Evolutionary conservation across 2,329 filamentous ascomycete genomes (phyloP).

Genomic region (Clonostachys byssicola): DNA sequence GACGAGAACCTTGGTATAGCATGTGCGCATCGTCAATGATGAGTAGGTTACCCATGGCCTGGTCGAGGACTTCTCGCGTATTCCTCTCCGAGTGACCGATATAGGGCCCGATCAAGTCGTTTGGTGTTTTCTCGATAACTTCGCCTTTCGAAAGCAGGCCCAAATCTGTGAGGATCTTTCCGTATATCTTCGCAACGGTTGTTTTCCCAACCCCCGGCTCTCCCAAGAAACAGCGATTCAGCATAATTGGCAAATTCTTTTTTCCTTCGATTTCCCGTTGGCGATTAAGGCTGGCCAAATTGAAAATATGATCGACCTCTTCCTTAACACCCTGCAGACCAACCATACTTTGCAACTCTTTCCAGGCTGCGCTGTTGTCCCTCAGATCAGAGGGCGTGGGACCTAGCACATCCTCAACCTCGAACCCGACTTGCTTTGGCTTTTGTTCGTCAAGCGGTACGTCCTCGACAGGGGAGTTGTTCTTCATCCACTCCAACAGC

Average conservation of each 20-base stretch:
- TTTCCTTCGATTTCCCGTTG: neutral
- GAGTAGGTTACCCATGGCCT: constrained; percentile 54
- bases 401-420: neutral
- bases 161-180: constrained; percentile 52
- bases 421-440: neutral
- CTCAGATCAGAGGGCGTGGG: neutral
- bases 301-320: neutral
- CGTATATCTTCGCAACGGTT: constrained; percentile 59
- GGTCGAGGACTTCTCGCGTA: constrained; percentile 51
- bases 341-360: neutral
- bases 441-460: neutral
- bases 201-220: constrained; percentile 63
- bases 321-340: neutral
- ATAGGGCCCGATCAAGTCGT: constrained; percentile 52
- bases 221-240: constrained; percentile 58
- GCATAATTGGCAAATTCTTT: constrained; percentile 2
- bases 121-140: constrained; percentile 54
- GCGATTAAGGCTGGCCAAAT: neutral
- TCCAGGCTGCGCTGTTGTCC: neutral
- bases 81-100: constrained; percentile 53
- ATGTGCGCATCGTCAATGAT: constrained; percentile 61
- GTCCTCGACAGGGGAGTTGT: neutral
- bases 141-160: constrained; percentile 54
- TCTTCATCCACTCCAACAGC: neutral
- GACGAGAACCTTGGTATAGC: constrained; percentile 9